These are phyloP conservation scores for Avicennia marina DNA, from an alignment of 257 asterid genomes.

Conservation along the genomic window DNA sequence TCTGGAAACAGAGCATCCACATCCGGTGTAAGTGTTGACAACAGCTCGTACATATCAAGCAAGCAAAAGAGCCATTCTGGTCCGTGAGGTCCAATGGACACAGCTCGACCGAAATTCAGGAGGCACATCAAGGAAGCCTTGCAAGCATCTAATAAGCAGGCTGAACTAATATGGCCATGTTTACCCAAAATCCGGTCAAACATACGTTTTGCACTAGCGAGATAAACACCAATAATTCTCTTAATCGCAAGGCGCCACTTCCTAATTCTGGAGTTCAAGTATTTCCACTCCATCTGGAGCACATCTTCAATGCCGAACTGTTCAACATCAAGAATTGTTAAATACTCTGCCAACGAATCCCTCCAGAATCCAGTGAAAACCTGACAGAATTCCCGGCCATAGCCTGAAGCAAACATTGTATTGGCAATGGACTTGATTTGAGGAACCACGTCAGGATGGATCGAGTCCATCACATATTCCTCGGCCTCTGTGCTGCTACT, in stretches of 20 bases:
- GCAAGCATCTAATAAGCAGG: constrained; percentile 48
- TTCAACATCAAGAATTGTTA: constrained; percentile 31
- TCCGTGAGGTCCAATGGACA: constrained; percentile 37
- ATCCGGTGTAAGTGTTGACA: constrained; percentile 26
- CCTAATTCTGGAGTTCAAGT: constrained; percentile 39
- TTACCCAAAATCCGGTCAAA: constrained; percentile 51
- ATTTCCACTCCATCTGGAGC: constrained; percentile 56
- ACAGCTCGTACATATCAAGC: constrained; percentile 51
- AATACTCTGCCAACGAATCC: constrained; percentile 32
- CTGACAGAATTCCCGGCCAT: constrained; percentile 39
- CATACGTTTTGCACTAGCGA: constrained; percentile 34
- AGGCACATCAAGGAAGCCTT: constrained; percentile 43
- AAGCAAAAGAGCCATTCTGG: constrained; percentile 59
- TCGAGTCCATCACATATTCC: constrained; percentile 38
- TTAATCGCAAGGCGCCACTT: constrained; percentile 48
- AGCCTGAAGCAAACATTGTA: constrained; percentile 45
- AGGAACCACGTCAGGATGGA: constrained; percentile 50
- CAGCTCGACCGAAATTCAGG: constrained; percentile 55
- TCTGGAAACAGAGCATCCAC: constrained; percentile 39
- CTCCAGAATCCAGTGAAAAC: constrained; percentile 43
- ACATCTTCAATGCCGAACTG: constrained; percentile 53
- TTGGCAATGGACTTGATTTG: constrained; percentile 44
- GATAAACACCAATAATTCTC: constrained; percentile 36
- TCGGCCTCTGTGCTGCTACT: constrained; percentile 37
- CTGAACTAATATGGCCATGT: constrained; percentile 22